These are phyloP conservation scores for Porcisia deanei DNA, from an alignment of 208 protist genomes.

Conservation along the genomic window DNA sequence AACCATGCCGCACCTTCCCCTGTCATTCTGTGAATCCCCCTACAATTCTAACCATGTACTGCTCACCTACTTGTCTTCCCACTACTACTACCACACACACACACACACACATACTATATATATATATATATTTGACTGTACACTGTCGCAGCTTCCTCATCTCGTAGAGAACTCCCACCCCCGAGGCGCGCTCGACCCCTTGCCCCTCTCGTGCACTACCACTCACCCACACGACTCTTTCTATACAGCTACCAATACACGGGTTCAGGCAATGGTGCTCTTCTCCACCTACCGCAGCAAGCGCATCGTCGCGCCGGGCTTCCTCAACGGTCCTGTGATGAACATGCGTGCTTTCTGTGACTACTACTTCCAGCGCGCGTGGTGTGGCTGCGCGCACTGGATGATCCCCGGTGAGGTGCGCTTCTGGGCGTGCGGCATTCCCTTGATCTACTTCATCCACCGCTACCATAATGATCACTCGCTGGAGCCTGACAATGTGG, in stretches of 20 bases:
- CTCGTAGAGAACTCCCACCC: neutral
- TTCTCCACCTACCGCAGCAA: conserved; percentile 84
- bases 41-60: too few relatives aligned
- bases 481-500: conserved; percentile 63
- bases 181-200: too few relatives aligned
- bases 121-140: too few relatives aligned
- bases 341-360: conserved; percentile 72
- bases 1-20: too few relatives aligned
- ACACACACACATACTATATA: too few relatives aligned
- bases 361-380: conserved; percentile 84
- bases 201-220: neutral
- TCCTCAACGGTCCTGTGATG: conserved; percentile 72
- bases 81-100: too few relatives aligned
- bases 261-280: conserved; percentile 50
- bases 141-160: too few relatives aligned
- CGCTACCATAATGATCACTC: conserved; percentile 87
- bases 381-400: conserved; percentile 76
- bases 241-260: neutral
- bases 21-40: too few relatives aligned
- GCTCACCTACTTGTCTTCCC: too few relatives aligned
- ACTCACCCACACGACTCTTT: neutral
- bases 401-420: conserved; percentile 79
- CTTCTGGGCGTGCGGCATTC: conserved; percentile 66
- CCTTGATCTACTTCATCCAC: conserved; percentile 82
- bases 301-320: conserved; percentile 60